Conservation (phyloP, 192 early-diverging fungal species). For the Rhizophagus sp. region DNA sequence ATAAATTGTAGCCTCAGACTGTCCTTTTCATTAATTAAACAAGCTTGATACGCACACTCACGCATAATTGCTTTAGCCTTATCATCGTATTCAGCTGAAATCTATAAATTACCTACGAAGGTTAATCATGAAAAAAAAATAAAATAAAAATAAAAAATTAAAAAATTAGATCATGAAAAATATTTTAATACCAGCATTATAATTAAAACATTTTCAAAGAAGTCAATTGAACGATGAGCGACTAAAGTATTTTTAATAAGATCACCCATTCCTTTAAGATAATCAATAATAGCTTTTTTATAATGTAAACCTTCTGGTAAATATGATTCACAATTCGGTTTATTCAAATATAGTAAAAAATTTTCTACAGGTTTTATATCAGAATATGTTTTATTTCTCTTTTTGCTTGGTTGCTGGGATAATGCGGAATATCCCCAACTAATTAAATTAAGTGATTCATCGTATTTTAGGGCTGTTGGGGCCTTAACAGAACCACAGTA, state of each 20-base stretch:
- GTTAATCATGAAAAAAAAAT: too few relatives aligned
- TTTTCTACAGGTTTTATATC: not conserved
- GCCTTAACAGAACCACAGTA: too few relatives aligned
- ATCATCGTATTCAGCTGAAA: slow-evolving; percentile 8
- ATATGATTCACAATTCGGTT: not conserved
- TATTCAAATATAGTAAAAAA: not conserved
- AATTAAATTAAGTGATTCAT: not conserved
- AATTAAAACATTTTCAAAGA: not conserved
- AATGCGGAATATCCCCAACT: slow-evolving; percentile 5
- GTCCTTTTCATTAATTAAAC: slow-evolving; percentile 27
- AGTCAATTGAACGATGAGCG: not conserved
- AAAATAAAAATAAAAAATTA: too few relatives aligned
- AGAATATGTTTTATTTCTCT: not conserved
- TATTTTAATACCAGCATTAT: not conserved
- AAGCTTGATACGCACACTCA: slow-evolving; percentile 52
- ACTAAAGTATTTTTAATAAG: not conserved
- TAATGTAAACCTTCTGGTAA: not conserved
- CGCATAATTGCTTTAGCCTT: slow-evolving; percentile 51
- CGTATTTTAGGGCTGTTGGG: not conserved
- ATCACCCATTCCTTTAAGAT: not conserved
- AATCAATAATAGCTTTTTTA: not conserved
- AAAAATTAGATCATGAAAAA: too few relatives aligned
- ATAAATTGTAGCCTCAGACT: too few relatives aligned
- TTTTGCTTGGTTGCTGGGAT: not conserved
- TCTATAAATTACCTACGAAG: slow-evolving; percentile 29